Evolutionary conservation across 495 filamentous ascomycete genomes (phyloP), one percentile per base, ranked within the genome.

Genomic region (Barbatosphaeria neglecta): DNA sequence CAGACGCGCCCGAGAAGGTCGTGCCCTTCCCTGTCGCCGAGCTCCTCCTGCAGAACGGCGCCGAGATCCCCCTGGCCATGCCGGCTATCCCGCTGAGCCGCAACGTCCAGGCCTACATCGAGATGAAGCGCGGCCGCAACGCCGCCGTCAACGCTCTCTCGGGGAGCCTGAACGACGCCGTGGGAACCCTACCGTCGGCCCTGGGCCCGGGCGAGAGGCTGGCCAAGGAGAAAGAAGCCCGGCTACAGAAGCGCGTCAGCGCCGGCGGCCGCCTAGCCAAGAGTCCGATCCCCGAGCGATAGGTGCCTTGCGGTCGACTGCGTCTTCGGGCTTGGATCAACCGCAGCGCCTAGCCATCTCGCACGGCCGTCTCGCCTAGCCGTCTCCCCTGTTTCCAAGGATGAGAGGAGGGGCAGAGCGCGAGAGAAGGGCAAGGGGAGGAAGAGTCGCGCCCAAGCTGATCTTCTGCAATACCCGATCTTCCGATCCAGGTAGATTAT

Each of bases 21-120:
- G 55, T 69, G 13, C 67, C 74, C 3, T 98, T 96, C 63, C 83
- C 93, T 0, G 69, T 96, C 20, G 93, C 92, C 22, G 92, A 98
- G 65, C 74, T 97, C 41, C 75, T 98, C 10, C 73, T 97, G 17
- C 92, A 95, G 55, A 97, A 97, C 60, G 92, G 92, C 24, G 89
- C 88, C 7, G 87, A 93, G 39, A 84, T 96, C 16, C 89, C 92
- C 0, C 60, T 72, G 1, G 63, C 76, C 6, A 72, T 82, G 39
- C 84, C 86, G 6, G 81, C 84, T 4, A 86, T 90, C 53, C 83
- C 84, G 11, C 75, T 97, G 4, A 84, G 82, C 27, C 62, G 77
- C 17, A 77, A 81, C 18, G 93, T 90, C 2, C 78, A 83, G 53
- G 59, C 85, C 24, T 98, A 97, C 55, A 66, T 97, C 40, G 87